phyloP scores from a whole-genome alignment of 1,284 basidiomycete species.

The Inonotus hispidus region DNA sequence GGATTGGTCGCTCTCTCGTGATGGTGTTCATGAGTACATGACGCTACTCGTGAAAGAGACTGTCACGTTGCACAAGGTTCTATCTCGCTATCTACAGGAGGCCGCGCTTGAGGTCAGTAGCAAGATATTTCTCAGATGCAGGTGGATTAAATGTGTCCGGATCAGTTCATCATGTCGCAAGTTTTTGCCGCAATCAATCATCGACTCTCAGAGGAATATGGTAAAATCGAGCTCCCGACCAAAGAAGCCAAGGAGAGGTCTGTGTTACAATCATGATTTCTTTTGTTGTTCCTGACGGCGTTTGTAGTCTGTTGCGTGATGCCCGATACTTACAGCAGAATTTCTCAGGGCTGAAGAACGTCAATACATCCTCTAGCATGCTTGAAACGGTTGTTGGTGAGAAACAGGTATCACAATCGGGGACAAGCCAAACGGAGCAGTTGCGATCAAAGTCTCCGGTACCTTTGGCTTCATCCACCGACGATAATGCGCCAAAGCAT shows the following conservation, averaged over 20 bases:
- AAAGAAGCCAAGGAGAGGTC: constrained; percentile 81
- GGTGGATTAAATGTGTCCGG: background rate
- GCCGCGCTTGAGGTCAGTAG: constrained; percentile 72
- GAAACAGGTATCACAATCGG: constrained; percentile 40
- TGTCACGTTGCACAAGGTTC: constrained; percentile 91
- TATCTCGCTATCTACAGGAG: constrained; percentile 82
- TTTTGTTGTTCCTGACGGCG: background rate
- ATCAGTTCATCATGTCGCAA: constrained; percentile 58
- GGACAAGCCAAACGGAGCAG: constrained; percentile 23
- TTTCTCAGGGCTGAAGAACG: constrained; percentile 64
- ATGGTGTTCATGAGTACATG: constrained; percentile 77
- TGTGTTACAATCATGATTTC: constrained; percentile 24
- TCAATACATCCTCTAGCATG: constrained; percentile 64
- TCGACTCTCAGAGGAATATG: constrained; percentile 80
- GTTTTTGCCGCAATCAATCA: constrained; percentile 63
- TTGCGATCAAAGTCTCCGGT: background rate
- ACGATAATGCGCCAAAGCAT: background rate
- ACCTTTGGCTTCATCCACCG: background rate
- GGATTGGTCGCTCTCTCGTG: constrained; percentile 65
- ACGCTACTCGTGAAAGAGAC: constrained; percentile 93
- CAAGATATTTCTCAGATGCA: background rate
- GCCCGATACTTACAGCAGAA: constrained; percentile 72
- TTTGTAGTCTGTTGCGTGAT: constrained; percentile 67
- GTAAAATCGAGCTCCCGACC: constrained; percentile 72
- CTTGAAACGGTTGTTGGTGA: constrained; percentile 79